phyloP scores from a whole-genome alignment of 441 rosid species.

The Gossypium aridum region DNA sequence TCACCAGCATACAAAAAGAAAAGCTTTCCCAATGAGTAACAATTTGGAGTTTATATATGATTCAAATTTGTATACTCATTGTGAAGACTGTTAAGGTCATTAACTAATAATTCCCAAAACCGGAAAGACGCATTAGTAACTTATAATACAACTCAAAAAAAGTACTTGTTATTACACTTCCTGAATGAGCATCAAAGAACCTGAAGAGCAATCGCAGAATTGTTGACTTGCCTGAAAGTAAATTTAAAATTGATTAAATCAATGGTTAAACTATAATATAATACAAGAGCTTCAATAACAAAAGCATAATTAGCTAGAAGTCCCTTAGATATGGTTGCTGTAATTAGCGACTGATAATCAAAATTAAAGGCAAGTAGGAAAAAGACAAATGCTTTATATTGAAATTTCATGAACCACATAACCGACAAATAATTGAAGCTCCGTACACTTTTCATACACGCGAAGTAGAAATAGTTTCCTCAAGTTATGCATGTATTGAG shows the following conservation, averaged over 20 bases:
- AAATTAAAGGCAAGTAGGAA: not conserved
- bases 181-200: constrained; percentile 69
- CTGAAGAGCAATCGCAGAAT: constrained; percentile 88
- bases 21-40: not conserved
- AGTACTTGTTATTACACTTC: constrained; percentile 49
- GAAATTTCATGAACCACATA: not conserved
- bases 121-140: not conserved
- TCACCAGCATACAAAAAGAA: not conserved
- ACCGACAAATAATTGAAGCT: not conserved
- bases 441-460: not conserved
- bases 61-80: not conserved
- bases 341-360: not conserved
- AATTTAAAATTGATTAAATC: constrained; percentile 14
- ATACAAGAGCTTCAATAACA: not conserved
- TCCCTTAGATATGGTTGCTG: not conserved
- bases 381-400: not conserved
- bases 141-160: constrained; percentile 8
- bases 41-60: not conserved
- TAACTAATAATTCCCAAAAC: not conserved
- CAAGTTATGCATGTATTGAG: not conserved
- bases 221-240: constrained; percentile 89
- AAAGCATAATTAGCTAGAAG: not conserved
- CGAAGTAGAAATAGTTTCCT: not conserved
- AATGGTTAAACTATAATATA: not conserved
- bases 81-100: not conserved